Base-by-base conservation (phyloP, 176 grass and related monocot species). In the Hordeum marinum region DNA sequence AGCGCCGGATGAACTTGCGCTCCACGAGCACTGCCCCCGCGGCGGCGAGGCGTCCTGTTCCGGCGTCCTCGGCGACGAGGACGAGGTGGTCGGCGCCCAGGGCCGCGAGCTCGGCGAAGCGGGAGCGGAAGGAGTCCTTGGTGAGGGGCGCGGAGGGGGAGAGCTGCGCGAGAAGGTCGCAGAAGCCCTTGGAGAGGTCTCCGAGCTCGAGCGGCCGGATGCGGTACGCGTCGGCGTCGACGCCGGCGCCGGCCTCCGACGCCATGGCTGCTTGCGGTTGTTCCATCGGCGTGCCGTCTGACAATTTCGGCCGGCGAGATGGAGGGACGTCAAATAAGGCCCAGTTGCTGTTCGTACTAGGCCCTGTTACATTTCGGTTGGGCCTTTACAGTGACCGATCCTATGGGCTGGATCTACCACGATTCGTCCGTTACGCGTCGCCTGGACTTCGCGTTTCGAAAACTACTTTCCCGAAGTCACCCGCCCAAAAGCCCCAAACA, bases 71-170 rank as follows among this genome's bases (percentile, higher is more conserved):
- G 0, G 78, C 83, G 36, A 96, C 88, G 73, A 91, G 76, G 62
- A 98, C 78, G 85, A 94, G 78, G 87, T 94, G 91, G 76, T 94
- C 96, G 62, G 79, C 78, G 31, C 93, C 96, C 4, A 95, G 78
- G 31, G 89, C 81, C 18, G 75, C 80, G 59, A 98, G 93, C 29
- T 95, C 90, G 7, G 60, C 81, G 85, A 95, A 94, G 34, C 86
- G 93, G 58, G 75, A 18, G 23, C 74, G 17, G 80, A 92, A 94
- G 77, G 79, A 64, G 26, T 81, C 86, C 42, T 86, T 65, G 7
- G 86, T 84, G 79, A 94, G 93, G 4, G 78, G 85, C 21, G 75
- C 63, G 5, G 73, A 87, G 0, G 73, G 81, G 59, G 90, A 91
- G 82, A 97, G 85, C 87, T 94, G 87, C 2, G 76, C 31, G 5